Conservation (phyloP, 2,329 filamentous ascomycete genomes). For the Trichoderma citrinoviride region DNA sequence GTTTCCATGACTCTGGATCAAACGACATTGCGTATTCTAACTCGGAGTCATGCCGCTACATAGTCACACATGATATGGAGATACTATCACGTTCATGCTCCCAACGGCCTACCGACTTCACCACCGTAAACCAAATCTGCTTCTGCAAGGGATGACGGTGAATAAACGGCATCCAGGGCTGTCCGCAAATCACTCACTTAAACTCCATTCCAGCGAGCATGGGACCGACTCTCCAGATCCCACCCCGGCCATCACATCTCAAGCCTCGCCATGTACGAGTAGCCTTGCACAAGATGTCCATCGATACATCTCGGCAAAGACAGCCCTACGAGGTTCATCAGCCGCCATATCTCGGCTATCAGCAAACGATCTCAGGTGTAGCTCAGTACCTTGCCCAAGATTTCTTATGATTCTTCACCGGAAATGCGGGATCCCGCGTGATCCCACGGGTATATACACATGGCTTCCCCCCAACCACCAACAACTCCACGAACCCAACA, state of each 20-base stretch:
- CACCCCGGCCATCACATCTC: not conserved
- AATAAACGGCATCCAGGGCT: not conserved
- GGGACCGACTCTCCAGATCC: not conserved
- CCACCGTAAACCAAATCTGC: not conserved
- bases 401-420: too few species aligned
- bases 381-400: too few species aligned
- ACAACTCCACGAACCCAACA: not conserved
- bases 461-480: not conserved
- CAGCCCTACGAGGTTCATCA: constrained; percentile 2
- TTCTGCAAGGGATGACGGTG: not conserved
- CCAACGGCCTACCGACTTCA: not conserved
- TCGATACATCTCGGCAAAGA: not conserved
- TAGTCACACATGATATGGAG: too few species aligned
- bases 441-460: not conserved
- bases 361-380: not conserved
- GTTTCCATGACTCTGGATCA: not conserved
- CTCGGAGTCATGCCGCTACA: not conserved
- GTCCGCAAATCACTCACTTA: not conserved
- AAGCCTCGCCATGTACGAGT: not conserved
- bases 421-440: too few species aligned
- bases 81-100: not conserved
- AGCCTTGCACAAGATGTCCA: not conserved
- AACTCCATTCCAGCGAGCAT: not conserved
- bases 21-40: not conserved
- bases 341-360: not conserved